These are phyloP conservation scores for Theileria sp. DNA, from an alignment of 169 alveolate species.

Conservation along the genomic window DNA sequence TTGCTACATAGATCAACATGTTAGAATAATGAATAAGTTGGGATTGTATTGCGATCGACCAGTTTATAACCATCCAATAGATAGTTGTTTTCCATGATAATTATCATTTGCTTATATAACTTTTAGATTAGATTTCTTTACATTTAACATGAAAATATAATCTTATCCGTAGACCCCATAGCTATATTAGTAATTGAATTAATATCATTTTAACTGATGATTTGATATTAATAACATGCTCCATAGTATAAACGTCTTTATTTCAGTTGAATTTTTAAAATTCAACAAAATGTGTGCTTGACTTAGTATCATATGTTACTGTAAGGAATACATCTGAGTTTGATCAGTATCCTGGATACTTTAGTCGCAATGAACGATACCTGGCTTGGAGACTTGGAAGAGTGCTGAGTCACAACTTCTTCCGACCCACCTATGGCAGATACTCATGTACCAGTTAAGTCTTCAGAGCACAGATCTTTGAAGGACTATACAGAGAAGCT, in stretches of 20 bases:
- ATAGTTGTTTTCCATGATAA: background rate
- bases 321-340: background rate
- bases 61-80: background rate
- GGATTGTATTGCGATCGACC: background rate
- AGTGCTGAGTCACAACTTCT: background rate
- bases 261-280: too few relatives aligned
- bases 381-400: slow-evolving; percentile 5
- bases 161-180: background rate
- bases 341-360: background rate
- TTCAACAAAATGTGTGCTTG: background rate
- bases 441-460: background rate
- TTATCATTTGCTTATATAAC: background rate
- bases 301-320: background rate
- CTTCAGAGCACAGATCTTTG: background rate
- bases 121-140: background rate
- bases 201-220: background rate
- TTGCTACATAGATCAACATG: too few relatives aligned
- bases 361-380: background rate
- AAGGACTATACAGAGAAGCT: background rate
- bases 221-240: background rate
- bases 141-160: background rate
- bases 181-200: background rate
- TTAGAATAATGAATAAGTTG: background rate
- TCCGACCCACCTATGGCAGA: background rate
- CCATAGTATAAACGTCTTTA: background rate